Evolutionary conservation across 225 moss, liverwort and hornwort species (phyloP), one percentile per base, ranked within the genome.

Genomic region (Straminergon stramineum): DNA sequence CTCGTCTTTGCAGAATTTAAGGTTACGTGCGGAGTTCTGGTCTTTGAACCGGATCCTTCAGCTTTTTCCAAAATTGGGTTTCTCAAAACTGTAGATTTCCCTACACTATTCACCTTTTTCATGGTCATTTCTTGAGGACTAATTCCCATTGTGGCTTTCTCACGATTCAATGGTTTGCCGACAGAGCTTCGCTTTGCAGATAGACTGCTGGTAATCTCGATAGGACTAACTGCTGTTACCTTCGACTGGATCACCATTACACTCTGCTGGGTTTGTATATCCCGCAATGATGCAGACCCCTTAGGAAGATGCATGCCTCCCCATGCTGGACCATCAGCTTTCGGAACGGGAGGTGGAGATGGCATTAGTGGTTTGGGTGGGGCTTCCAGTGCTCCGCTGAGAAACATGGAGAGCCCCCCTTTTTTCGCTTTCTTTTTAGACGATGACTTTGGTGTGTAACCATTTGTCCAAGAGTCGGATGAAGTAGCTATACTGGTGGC

Each of bases 321-420:
- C 99, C 99, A 99, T 66, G 97, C 99, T 57, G 96, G 97, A 84
- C 94, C 95, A 86, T 99, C 97, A 61, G 92, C 93, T 92, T 97
- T 97, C 27, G 94, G 95, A 58, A 90, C 88, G 67, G 96, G 97
- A 78, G 93, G 91, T 81, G 93, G 95, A 68, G 93, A 85, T 31
- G 93, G 93, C 75, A 51, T n/a, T 74, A 89, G 86, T 69, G 84
- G 88, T 87, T 94, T 97, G 19, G 93, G 92, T 89, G 94, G 90
- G 58, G 94, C 96, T 90, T 99, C 99, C 85, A 99, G 91, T 52
- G 95, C 97, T 82, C 99, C 99, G 85, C 97, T 99, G 45, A 99
- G 94, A 86, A 99, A 99, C 91, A 97, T 95, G 67, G 99, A 99
- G 85, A 99, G 95, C 13, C 96, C 99, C 39, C 99, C 97, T 87